These are phyloP conservation scores for Barbarea vulgaris DNA, from an alignment of 345 rosid species.

Conservation along the genomic window DNA sequence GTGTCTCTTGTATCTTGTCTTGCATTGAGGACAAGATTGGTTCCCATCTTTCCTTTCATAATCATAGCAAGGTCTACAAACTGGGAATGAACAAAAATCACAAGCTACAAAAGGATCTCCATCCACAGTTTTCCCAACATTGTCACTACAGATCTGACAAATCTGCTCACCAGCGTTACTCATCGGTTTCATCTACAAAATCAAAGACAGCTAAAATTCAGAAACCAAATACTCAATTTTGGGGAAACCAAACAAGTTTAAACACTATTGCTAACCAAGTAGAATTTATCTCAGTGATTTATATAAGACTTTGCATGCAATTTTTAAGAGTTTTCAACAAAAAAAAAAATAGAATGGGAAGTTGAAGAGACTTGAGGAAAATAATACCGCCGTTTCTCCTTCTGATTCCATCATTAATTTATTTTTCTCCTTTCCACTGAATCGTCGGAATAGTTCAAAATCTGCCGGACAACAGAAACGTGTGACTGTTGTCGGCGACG, in stretches of 20 bases:
- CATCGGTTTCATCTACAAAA: constrained; percentile 53
- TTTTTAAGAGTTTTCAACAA: not conserved
- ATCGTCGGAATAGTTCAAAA: constrained; percentile 7
- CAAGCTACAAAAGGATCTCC: constrained; percentile 81
- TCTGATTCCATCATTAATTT: constrained; percentile 54
- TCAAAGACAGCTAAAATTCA: constrained; percentile 15
- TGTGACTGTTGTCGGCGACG: not conserved
- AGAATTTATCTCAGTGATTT: not conserved
- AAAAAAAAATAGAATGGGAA: not conserved
- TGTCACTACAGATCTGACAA: constrained; percentile 83
- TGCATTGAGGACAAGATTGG: constrained; percentile 89
- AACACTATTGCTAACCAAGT: not conserved
- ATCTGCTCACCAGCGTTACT: constrained; percentile 59
- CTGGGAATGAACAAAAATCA: constrained; percentile 77
- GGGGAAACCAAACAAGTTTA: too few relatives aligned
- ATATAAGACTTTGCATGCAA: not conserved
- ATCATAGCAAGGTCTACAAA: constrained; percentile 87
- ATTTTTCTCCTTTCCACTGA: not conserved
- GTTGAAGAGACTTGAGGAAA: not conserved
- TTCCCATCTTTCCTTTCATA: constrained; percentile 82
- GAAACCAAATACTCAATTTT: too few relatives aligned
- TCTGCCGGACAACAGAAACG: not conserved
- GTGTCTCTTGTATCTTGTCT: constrained; percentile 78
- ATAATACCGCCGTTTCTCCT: constrained; percentile 54
- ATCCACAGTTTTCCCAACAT: constrained; percentile 56